Base-by-base conservation (phyloP, 2,329 filamentous ascomycete species). In the Arthrobotrys sphaeroides region DNA sequence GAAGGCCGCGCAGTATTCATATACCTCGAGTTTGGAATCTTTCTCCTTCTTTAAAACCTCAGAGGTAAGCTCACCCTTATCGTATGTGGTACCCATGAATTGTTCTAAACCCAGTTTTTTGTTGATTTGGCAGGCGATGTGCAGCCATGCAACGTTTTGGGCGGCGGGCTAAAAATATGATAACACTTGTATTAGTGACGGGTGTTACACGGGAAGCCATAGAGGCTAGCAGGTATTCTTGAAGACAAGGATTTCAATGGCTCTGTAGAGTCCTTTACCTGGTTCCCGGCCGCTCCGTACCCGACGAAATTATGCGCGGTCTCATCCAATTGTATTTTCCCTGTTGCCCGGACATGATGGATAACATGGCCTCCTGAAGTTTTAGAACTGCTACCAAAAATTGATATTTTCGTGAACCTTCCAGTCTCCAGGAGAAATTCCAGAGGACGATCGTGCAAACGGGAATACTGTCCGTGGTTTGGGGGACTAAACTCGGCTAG, bases 1-100 rank as follows among this genome's bases (percentile, higher is more conserved):
- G 72, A 81, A 83, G 26, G 81, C 79, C 1, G 83, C 83, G 36
- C 83, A 83, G 78, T 84, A 84, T 68, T 84, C 83, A 78, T 83
- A 84, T 18, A 85, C 80, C 76, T 83, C 81, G 43, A 78, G 76
- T 38, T 80, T 81, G 10, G 81, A 80, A 70, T 80, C 79, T 10
- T 77, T 78, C 47, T 81, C 80, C 18, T 77, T 73, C 26, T 60
- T 79, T 13, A 80, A 67, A 20, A 80, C 55, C 22, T 68, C 70
- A 2, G 43, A 55, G 0, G 70, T 74, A n/a, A 74, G 20, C 22
- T 74, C 26, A 4, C 45, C 38, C 18, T 57, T 61, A n/a, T 74
- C 62, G 31, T 74, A 74, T 0, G 36, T 28, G 3, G 70, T 74
- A 2, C 33, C 26, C 36, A 74, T 40, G 43, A 74, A 68, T 16